phyloP scores from a whole-genome alignment of 306 rosid species.

The Coriaria nepalensis region DNA sequence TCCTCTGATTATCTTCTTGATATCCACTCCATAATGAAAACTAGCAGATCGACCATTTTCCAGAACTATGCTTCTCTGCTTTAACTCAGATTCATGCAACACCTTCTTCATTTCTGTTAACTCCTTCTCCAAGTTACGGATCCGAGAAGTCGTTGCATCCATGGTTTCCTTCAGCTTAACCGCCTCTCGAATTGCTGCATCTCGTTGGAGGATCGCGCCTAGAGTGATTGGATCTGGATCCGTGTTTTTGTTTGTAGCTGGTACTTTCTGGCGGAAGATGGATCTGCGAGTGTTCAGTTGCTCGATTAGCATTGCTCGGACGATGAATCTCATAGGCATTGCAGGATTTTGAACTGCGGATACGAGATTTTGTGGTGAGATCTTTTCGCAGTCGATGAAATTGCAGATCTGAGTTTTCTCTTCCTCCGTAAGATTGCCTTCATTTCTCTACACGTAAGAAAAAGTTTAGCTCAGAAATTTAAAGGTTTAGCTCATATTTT shows the following conservation, averaged over 20 bases:
- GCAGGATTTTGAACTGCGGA: constrained; percentile 63
- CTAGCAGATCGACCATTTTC: constrained; percentile 37
- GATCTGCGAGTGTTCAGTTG: constrained; percentile 69
- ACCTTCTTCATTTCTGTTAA: constrained; percentile 43
- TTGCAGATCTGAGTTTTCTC: constrained; percentile 48
- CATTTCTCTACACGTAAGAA: constrained; percentile 32
- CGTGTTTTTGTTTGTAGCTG: too few relatives aligned
- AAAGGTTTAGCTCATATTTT: neutral
- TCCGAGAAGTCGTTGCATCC: constrained; percentile 51
- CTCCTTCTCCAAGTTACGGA: constrained; percentile 52
- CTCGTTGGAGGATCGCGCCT: constrained; percentile 44
- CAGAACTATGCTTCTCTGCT: constrained; percentile 2
- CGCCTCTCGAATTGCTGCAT: constrained; percentile 31
- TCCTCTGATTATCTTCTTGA: constrained; percentile 27
- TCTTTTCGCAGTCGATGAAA: constrained; percentile 50
- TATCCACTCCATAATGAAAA: constrained; percentile 33
- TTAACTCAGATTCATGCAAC: constrained; percentile 16
- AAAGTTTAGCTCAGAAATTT: too few relatives aligned
- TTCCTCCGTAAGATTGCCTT: constrained; percentile 41
- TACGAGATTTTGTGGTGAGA: constrained; percentile 34
- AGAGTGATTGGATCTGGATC: constrained; percentile 29
- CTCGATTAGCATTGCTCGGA: constrained; percentile 66
- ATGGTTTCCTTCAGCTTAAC: constrained; percentile 41
- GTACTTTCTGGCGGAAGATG: neutral
- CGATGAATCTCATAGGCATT: constrained; percentile 68